These are phyloP conservation scores for Trifolium subterraneum DNA, from an alignment of 306 rosid species.

Conservation along the genomic window DNA sequence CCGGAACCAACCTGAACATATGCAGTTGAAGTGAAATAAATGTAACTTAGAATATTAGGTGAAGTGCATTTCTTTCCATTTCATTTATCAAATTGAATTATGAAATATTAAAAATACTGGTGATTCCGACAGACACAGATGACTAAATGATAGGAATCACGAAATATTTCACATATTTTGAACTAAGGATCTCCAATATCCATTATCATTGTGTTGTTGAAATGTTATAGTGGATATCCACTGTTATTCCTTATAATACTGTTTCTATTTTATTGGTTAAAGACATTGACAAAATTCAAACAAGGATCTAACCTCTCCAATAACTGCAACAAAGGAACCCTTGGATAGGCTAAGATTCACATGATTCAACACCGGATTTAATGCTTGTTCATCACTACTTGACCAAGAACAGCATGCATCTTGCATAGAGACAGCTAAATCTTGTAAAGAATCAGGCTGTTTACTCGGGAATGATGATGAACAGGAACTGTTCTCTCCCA, in stretches of 20 bases:
- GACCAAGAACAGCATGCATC: slow-evolving; percentile 88
- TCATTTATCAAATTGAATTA: slow-evolving; percentile 25
- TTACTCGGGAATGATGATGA: slow-evolving; percentile 45
- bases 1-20: slow-evolving; percentile 95
- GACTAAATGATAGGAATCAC: slow-evolving; percentile 28
- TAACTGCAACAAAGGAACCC: slow-evolving; percentile 81
- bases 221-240: slow-evolving; percentile 23
- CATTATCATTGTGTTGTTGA: slow-evolving; percentile 4
- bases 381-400: slow-evolving; percentile 65
- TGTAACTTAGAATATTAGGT: slow-evolving; percentile 11
- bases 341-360: slow-evolving; percentile 64
- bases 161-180: slow-evolving; percentile 1
- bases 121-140: slow-evolving; percentile 19
- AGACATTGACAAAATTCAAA: slow-evolving; percentile 28
- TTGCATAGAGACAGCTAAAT: slow-evolving; percentile 59
- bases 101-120: slow-evolving; percentile 12
- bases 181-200: slow-evolving; percentile 27
- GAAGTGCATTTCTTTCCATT: slow-evolving; percentile 30
- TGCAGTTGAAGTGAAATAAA: slow-evolving; percentile 40
- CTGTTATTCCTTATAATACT: slow-evolving; percentile 11
- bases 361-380: slow-evolving; percentile 61
- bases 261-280: slow-evolving; percentile 29
- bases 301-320: slow-evolving; percentile 80
- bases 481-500: slow-evolving; percentile 50
- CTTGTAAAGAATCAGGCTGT: slow-evolving; percentile 53